Base-by-base conservation (phyloP, 176 grass and related monocot genomes). In the Aegilops speltoides region DNA sequence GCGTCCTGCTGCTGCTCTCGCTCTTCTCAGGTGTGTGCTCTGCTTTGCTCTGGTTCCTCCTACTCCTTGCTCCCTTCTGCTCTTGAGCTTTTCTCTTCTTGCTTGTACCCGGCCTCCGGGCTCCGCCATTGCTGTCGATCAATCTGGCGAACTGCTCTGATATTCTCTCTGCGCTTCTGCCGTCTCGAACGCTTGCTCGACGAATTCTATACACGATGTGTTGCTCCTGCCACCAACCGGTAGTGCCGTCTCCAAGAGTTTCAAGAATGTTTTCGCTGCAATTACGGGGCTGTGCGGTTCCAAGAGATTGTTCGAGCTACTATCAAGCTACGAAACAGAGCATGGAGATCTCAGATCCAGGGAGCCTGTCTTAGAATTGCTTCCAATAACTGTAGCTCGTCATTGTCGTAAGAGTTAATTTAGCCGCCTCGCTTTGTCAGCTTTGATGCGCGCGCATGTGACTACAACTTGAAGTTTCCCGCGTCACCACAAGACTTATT, bases 11-110 rank as follows among this genome's bases (percentile, higher is more conserved):
- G 4, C 46, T 33, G 78, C 19, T 60, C 59, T 67, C 78, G 50
- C 73, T 94, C 67, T 73, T 87, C 80, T 83, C 88, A 86, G 92
- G 95, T 97, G 48, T 60, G 86, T 85, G 15, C 67, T 20, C 7
- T 36, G 64, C 14, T 11, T 32, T 5, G 20, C 50, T 16, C n/a
- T n/a, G n/a, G n/a, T n/a, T n/a, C n/a, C n/a, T 73, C 48, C 19
- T 80, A 20, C 12, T 46, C 29, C 40, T 43, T 5, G 36, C 40
- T 11, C 74, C 62, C 13, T 76, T 50, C 61, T 76, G 24, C 20
- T 28, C 57, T 29, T 1, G 25, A 50, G 14, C 2, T 15, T 73
- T 15, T 13, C 24, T 34, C 61, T 31, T 45, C 46, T 66, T 23
- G 19, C 37, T 63, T 34, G n/a, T n/a, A n/a, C n/a, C n/a, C n/a